Percentiles rank a stretch among this genome's conserved stretches.
phyloP scores from a whole-genome alignment of 106 monocot genomes.

The Agapanthus africanus region DNA sequence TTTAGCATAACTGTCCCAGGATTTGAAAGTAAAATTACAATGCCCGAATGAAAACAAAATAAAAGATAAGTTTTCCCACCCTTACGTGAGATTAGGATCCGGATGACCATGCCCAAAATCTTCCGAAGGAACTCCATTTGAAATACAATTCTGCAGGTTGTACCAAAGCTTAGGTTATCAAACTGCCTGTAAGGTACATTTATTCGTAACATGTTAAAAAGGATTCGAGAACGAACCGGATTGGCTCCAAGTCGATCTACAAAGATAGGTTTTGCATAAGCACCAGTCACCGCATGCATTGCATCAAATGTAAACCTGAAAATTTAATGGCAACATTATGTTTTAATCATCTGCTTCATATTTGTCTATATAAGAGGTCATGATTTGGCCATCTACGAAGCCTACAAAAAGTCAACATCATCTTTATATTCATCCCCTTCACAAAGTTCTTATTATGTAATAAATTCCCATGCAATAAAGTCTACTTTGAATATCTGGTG shows the following conservation, averaged over 20 bases:
- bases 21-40: slow-evolving; percentile 8
- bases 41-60: too few relatives aligned
- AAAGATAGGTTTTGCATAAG: slow-evolving; percentile 98
- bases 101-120: slow-evolving; percentile 99
- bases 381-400: neutral
- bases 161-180: neutral
- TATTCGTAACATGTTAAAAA: neutral
- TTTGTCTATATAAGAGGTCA: neutral
- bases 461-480: neutral
- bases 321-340: neutral
- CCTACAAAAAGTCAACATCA: neutral
- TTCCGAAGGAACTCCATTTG: slow-evolving; percentile 89
- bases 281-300: slow-evolving; percentile 98
- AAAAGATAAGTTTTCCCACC: too few relatives aligned
- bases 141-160: slow-evolving; percentile 58
- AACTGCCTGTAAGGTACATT: neutral
- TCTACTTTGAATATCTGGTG: neutral
- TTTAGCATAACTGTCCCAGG: slow-evolving; percentile 81
- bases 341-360: neutral
- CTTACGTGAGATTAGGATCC: slow-evolving; percentile 97
- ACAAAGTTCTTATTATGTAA: neutral
- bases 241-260: slow-evolving; percentile 86
- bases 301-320: slow-evolving; percentile 97
- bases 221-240: slow-evolving; percentile 27
- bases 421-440: neutral